phyloP scores from a whole-genome alignment of 495 filamentous ascomycete genomes.

The Cladorrhinum samala region DNA sequence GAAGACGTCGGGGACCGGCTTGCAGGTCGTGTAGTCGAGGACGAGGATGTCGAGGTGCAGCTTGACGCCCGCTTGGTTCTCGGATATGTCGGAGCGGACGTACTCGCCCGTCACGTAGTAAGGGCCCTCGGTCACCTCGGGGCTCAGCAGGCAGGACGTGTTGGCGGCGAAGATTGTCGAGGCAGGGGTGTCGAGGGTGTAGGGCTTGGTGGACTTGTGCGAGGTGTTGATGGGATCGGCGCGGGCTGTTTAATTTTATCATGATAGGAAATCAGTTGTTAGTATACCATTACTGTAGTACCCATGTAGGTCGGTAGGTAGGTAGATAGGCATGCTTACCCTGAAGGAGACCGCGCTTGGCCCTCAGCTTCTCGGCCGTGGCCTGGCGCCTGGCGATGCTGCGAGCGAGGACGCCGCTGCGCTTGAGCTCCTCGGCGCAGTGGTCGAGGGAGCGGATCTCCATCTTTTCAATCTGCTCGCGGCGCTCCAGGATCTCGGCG shows the following conservation, averaged over 20 bases:
- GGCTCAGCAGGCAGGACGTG: conserved; percentile 45
- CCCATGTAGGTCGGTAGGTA: too few relatives aligned
- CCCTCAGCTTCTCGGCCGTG: conserved; percentile 15
- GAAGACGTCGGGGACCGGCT: conserved; percentile 49
- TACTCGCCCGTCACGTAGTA: conserved; percentile 45
- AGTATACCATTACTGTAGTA: too few relatives aligned
- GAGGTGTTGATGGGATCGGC: conserved; percentile 32
- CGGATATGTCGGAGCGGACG: conserved; percentile 51
- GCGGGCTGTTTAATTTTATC: too few relatives aligned
- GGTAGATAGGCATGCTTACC: too few relatives aligned
- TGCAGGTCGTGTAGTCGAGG: conserved; percentile 53
- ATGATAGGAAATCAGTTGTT: too few relatives aligned
- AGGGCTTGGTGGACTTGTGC: conserved; percentile 36
- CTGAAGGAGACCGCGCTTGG: conserved; percentile 18
- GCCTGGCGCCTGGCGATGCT: conserved; percentile 41
- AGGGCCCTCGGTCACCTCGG: conserved; percentile 50
- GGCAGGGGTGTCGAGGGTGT: conserved; percentile 37
- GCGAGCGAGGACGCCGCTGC: conserved; percentile 40
- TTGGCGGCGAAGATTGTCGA: conserved; percentile 45
- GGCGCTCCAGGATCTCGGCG: conserved; percentile 12
- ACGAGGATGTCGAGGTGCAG: conserved; percentile 56
- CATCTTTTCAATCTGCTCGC: conserved; percentile 7
- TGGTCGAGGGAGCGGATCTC: conserved; percentile 21
- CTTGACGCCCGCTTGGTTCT: conserved; percentile 49
- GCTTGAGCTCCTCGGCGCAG: conserved; percentile 44